These are phyloP conservation scores for Russula sp. DNA, from an alignment of 768 basidiomycete species.

Conservation along the genomic window DNA sequence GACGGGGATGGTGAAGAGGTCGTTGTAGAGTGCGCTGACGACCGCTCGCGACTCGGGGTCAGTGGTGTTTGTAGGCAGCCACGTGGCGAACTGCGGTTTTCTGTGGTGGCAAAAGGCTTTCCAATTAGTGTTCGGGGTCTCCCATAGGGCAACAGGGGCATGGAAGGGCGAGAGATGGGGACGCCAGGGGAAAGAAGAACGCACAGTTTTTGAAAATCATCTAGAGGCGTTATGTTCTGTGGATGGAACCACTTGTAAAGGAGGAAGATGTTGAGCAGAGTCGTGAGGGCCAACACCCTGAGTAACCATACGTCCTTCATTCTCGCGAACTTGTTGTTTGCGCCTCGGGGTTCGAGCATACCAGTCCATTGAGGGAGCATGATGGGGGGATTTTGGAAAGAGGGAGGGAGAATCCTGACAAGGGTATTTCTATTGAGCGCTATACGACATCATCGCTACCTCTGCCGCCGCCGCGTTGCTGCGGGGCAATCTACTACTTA, in stretches of 20 bases:
- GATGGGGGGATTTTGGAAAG: neutral
- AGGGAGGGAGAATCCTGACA: neutral
- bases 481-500: too few relatives aligned
- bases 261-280: slow-evolving; percentile 12
- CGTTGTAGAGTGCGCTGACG: slow-evolving; percentile 37
- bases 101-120: neutral
- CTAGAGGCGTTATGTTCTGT: slow-evolving; percentile 14
- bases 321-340: neutral
- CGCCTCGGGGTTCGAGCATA: neutral
- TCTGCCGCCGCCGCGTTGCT: too few relatives aligned
- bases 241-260: slow-evolving; percentile 4
- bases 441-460: neutral
- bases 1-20: slow-evolving; percentile 36
- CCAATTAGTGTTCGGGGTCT: neutral
- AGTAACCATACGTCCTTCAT: slow-evolving; percentile 6
- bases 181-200: neutral
- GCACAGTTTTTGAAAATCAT: slow-evolving; percentile 25
- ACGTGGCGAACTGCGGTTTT: slow-evolving; percentile 14
- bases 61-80: neutral
- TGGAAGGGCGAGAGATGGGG: too few relatives aligned
- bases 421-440: neutral
- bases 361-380: slow-evolving; percentile 5
- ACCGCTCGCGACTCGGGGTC: slow-evolving; percentile 31
- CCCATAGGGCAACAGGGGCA: too few relatives aligned
- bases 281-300: neutral